Evolutionary conservation across 176 grass and related monocot genomes (phyloP).

Genomic region (Carex myosuroides): DNA sequence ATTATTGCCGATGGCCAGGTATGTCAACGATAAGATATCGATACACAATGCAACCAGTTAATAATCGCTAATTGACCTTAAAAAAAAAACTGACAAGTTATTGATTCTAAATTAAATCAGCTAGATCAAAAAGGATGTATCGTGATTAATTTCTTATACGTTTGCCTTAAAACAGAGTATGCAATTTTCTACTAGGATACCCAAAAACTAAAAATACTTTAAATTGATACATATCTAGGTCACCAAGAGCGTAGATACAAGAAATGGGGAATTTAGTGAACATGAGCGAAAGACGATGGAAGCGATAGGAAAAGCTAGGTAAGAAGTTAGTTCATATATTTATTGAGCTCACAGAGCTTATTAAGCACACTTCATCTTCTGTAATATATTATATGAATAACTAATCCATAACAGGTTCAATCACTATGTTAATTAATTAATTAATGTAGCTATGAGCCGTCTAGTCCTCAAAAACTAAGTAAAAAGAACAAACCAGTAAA

Average conservation of each 20-base stretch:
- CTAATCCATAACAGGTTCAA: too few relatives aligned
- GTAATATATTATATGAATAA: too few relatives aligned
- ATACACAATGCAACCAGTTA: not conserved
- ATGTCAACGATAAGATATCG: not conserved
- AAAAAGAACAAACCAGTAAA: not conserved
- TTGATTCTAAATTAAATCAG: too few relatives aligned
- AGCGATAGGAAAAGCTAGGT: constrained; percentile 37
- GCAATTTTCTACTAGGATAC: not conserved
- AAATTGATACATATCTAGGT: constrained; percentile 13
- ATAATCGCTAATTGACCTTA: too few relatives aligned
- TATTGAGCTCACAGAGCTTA: too few relatives aligned
- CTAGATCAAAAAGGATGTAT: not conserved
- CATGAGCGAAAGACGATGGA: constrained; percentile 31
- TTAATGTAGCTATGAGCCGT: not conserved
- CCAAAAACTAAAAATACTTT: not conserved
- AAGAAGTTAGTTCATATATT: not conserved
- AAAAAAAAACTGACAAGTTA: too few relatives aligned
- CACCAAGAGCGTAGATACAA: constrained; percentile 25
- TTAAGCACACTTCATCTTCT: too few relatives aligned
- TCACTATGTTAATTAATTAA: not conserved
- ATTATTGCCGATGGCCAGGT: constrained; percentile 27
- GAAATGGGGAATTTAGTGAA: constrained; percentile 22
- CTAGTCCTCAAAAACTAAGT: not conserved
- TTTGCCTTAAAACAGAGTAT: not conserved
- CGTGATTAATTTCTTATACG: not conserved